phyloP scores from a whole-genome alignment of 257 asterid species.

The Buddleja alternifolia region DNA sequence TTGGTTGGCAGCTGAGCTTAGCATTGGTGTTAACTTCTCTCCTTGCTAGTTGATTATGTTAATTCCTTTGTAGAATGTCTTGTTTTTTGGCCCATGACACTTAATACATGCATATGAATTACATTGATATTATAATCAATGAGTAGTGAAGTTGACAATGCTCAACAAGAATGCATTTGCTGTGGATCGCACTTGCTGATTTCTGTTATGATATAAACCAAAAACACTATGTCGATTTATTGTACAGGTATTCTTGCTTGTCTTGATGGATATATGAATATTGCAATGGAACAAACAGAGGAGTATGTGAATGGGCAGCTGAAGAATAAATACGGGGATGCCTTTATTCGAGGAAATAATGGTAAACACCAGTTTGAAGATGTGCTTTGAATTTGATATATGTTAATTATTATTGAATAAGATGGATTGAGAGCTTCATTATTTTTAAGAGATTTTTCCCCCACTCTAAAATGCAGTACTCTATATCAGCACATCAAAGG shows the following conservation, averaged over 20 bases:
- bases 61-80: too few species aligned
- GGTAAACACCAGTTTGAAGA: slow-evolving; percentile 46
- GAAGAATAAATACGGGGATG: slow-evolving; percentile 97
- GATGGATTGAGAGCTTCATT: too few species aligned
- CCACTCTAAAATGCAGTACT: slow-evolving; percentile 64
- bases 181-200: neutral
- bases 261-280: slow-evolving; percentile 96
- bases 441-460: neutral
- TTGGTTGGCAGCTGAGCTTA: neutral
- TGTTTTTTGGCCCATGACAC: neutral
- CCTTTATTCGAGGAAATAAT: slow-evolving; percentile 94
- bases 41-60: neutral
- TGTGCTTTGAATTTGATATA: neutral
- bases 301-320: slow-evolving; percentile 96
- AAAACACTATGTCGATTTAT: neutral
- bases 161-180: neutral
- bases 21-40: neutral
- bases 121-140: neutral
- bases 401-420: neutral
- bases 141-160: neutral
- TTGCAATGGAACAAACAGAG: slow-evolving; percentile 99
- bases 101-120: neutral
- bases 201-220: neutral
- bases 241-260: slow-evolving; percentile 87
- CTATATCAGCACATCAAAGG: slow-evolving; percentile 94